These are phyloP conservation scores for Trichophyton simii DNA, from an alignment of 2,329 filamentous ascomycete species.

Conservation along the genomic window DNA sequence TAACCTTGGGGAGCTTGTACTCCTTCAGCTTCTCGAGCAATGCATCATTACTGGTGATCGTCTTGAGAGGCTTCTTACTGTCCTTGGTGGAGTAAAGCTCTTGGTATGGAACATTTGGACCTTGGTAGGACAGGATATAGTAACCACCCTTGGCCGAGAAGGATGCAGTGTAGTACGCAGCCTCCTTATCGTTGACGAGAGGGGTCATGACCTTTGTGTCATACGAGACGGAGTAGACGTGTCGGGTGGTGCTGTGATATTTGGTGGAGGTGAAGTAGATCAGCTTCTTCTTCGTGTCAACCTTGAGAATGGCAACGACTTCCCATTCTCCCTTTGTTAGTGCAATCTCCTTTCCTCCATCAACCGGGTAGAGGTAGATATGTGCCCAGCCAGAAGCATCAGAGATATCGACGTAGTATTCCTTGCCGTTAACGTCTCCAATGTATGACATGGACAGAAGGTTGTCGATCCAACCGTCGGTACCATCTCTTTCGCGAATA, in stretches of 20 bases:
- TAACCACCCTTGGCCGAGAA: slow-evolving; percentile 52
- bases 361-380: slow-evolving; percentile 50
- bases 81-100: slow-evolving; percentile 48
- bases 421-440: slow-evolving; percentile 24
- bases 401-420: slow-evolving; percentile 54
- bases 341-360: slow-evolving; percentile 42
- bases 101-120: slow-evolving; percentile 57
- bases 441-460: slow-evolving; percentile 34
- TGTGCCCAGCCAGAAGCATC: slow-evolving; percentile 55
- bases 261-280: slow-evolving; percentile 56
- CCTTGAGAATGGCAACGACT: slow-evolving; percentile 46
- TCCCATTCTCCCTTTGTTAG: slow-evolving; percentile 58
- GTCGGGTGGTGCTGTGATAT: slow-evolving; percentile 53
- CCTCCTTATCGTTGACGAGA: slow-evolving; percentile 48
- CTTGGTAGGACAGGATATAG: slow-evolving; percentile 53
- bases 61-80: slow-evolving; percentile 43
- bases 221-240: slow-evolving; percentile 55
- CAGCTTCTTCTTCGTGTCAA: slow-evolving; percentile 44
- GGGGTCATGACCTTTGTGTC: slow-evolving; percentile 40
- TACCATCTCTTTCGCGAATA: slow-evolving; percentile 46
- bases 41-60: slow-evolving; percentile 48
- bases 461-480: slow-evolving; percentile 50
- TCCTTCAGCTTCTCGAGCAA: slow-evolving; percentile 44
- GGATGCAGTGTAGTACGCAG: slow-evolving; percentile 51
- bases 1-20: slow-evolving; percentile 53